Evolutionary conservation across 2,329 filamentous ascomycete species (phyloP), one percentile per base, ranked within the genome.

Genomic region (Pseudopithomyces maydicus): DNA sequence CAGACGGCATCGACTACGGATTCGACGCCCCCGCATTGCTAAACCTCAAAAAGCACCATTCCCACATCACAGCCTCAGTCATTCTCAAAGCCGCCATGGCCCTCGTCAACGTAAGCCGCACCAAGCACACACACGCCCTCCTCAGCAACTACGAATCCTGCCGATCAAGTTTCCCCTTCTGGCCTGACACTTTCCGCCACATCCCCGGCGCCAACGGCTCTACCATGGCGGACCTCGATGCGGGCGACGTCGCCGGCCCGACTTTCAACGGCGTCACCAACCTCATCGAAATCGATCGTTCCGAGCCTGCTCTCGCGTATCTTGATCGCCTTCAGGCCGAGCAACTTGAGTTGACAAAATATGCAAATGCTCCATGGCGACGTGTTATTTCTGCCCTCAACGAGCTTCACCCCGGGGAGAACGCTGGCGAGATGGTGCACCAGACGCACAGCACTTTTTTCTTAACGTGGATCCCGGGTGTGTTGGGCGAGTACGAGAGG

Each of bases 31-130:
- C 48, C 5, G 35, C 48, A 4, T 36, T 51, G 1, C 48, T 51
- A 17, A 51, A 51, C 23, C 48, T 51, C 38, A 51, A 42, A 17
- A 38, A 38, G 20, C 48, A 43, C 26, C 48, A 51, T 23, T 42
- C 48, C 11, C 38, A 51, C 23, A 51, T 51, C 48, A 51, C 48
- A 1, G 48, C 48, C 15, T 51, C 48, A 1, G 48, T 51, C n/a
- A 19, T 51, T 11, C 38, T 51, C 38, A 51, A 51, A 35, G 48
- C 48, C n/a, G 48, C 48, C 26, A 51, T 51, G 48, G 48, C 48
- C 23, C 36, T 51, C 26, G 17, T 51, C 23, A 51, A 51, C 48
- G 17, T 51, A 22, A 43, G 36, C 8, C 48, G 48, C 48, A 51
- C 48, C n/a, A 32, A 42, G n/a, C 48, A 51, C 38, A 51, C 48